These are phyloP conservation scores for Zymoseptoria brevis DNA, from an alignment of 2,329 filamentous ascomycete species.

Conservation along the genomic window DNA sequence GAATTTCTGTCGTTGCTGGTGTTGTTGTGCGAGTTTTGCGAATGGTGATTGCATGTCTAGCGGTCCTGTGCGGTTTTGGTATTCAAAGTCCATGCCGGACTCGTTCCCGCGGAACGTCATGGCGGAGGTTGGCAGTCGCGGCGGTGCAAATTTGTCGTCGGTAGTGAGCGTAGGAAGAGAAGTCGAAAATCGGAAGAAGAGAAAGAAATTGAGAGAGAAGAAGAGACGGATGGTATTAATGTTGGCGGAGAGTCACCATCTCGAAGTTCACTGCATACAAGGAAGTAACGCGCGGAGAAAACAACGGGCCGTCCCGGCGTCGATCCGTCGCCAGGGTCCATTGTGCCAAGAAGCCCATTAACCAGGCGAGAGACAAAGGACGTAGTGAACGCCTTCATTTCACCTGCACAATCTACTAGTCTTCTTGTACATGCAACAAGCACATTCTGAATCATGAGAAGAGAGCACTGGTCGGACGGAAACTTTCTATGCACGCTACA, in stretches of 20 bases:
- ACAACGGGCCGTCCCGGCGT: too few relatives aligned
- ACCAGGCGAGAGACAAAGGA: neutral
- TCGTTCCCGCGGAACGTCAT: slow-evolving; percentile 34
- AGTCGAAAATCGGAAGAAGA: neutral
- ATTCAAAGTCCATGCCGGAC: slow-evolving; percentile 49
- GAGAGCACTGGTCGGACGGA: neutral
- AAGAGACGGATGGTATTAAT: neutral
- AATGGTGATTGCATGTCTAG: slow-evolving; percentile 43
- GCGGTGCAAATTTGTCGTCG: neutral
- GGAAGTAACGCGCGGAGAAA: neutral
- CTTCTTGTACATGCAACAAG: neutral
- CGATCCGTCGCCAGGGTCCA: neutral
- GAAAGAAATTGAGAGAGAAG: neutral
- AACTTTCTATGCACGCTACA: neutral
- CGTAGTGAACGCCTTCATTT: neutral
- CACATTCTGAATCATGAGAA: neutral
- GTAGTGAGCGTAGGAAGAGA: neutral
- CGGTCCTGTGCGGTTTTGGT: slow-evolving; percentile 39
- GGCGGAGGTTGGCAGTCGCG: neutral
- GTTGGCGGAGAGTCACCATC: neutral
- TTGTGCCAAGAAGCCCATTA: neutral
- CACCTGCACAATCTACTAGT: neutral
- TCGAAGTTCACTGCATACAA: neutral
- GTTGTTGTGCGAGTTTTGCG: slow-evolving; percentile 27
- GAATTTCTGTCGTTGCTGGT: neutral